Base-by-base conservation (phyloP, 108 stramenopile genomes). In the Cyclotella sp. region DNA sequence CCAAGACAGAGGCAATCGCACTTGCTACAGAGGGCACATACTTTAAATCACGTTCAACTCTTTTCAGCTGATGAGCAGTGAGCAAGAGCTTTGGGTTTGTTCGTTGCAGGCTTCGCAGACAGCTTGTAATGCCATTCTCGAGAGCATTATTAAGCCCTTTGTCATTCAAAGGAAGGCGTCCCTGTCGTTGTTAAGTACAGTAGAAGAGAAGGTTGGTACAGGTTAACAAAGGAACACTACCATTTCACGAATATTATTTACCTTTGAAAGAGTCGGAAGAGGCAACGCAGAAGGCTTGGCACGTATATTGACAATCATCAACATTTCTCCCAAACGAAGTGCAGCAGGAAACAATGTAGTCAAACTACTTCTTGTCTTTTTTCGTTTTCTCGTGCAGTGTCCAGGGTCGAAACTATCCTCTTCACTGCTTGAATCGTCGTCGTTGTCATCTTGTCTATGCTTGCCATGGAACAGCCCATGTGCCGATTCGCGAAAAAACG, bases 231-330 rank as follows among this genome's bases (percentile, higher is more conserved):
- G 34, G 29, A 47, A 27, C n/a, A 70, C 41, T 22, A 46, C 47
- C 11, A 6, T 34, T 34, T 34, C 34, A 34, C 6, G 13, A 40
- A 47, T 28, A 66, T 52, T 22, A 39, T 79, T 40, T 67, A 84
- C 87, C 77, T 95, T 95, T 12, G 90, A 93, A 11, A 95, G 76
- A 14, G 94, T 91, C 42, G 94, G 94, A 57, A 95, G 87, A 40
- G 92, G 91, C 58, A 95, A 76, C 16, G 70, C 63, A 42, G 90
- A 81, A 59, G 91, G 92, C 43, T 89, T 78, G 19, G 92, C 94
- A 58, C 74, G 73, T 58, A 95, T 87, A 41, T 92, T 89, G 16
- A 91, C 82, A 42, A 95, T 58, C 29, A 92, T 78, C 14, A 93
- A 68, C 40, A 91, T 77, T 21, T 85, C 80, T 24, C 91, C 91